Base-by-base conservation (phyloP, 1,139 yeast genomes). In the Ogataea hybrid region DNA sequence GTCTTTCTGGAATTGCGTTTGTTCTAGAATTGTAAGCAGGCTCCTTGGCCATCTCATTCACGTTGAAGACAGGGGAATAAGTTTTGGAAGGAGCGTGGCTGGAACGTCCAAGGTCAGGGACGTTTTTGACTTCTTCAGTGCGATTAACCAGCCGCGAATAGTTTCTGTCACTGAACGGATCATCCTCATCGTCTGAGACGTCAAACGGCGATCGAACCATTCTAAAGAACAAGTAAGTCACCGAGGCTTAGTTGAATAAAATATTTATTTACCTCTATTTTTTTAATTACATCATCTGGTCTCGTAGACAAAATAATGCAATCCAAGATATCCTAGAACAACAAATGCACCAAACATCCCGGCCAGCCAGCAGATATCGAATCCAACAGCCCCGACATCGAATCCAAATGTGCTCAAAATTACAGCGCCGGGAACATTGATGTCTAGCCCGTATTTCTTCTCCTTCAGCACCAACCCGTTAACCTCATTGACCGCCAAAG, bases 401-500 rank as follows among this genome's bases (percentile, higher is more conserved):
- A 92, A 92, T 0, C 98, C 98, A 69, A 92, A 92, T 0, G 97
- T 89, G 53, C 95, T 85, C 52, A 92, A 73, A 47, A 92, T 92
- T 1, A 95, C 94, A 2, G 98, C 97, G 5, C 98, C 98, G 0
- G 98, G 98, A n/a, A 92, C 95, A 63, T 89, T 96, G 52, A 92
- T 92, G 39, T 92, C 84, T 32, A 92, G 73, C 0, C 98, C 98
- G 58, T 82, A 92, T 64, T 92, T 92, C 61, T 81, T 82, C 60
- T 92, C 98, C 50, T 79, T 81, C 55, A 92, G 71, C 10, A 88
- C 81, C 58, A 92, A 72, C 38, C 87, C 87, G 58, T 82, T 84
- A n/a, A 92, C 97, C 62, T 92, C 98, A 61, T 92, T 92, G 41
- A 92, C 90, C 2, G 90, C 75, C 51, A 92, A 70, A 0, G 97